Base-by-base conservation (phyloP, 2,329 filamentous ascomycete genomes). In the Dothideomycetes sp. region DNA sequence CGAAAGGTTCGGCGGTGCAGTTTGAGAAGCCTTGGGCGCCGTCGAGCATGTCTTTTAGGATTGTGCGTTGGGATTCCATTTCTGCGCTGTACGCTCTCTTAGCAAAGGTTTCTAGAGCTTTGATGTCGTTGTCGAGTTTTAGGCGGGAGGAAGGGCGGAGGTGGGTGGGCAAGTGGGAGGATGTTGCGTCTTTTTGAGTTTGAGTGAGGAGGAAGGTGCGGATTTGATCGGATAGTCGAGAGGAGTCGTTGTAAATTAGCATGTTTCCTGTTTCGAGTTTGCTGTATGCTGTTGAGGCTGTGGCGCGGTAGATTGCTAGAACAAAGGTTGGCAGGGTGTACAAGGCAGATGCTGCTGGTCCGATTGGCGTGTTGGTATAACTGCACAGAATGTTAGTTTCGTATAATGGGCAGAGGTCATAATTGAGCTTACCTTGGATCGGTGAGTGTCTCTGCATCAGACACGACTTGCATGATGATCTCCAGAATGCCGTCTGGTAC, bases 401-500 rank as follows among this genome's bases (percentile, higher is more conserved):
- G n/a, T n/a, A n/a, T n/a, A 4, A 29, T 8, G 18, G n/a, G 17
- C 18, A n/a, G 5, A 7, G 10, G 5, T 62, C 64, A 24, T 12
- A 31, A 27, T 32, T 29, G 10, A 8, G 58, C 64, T 53, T 62
- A 66, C 68, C 63, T 58, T 48, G 74, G 61, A 28, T 69, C 55
- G 17, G 76, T 75, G 33, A 89, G 63, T 1, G 66, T 69, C 8
- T 74, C 53, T 28, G 69, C 61, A 43, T 69, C 61, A 31, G 56
- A 46, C 45, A 71, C 54, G 6, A 66, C 58, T 33, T 64, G 46
- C 74, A 69, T 65, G 38, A 89, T 76, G 19, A 84, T 70, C 13
- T 75, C 69, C 15, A 88, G 68, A 10, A 96, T 78, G 4, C 80
- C 76, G 46, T 86, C 80, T 1, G 91, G 89, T 58, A 95, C 82